These are phyloP conservation scores for Ceratocystis smalleyi DNA, from an alignment of 2,329 filamentous ascomycete species.

Conservation along the genomic window DNA sequence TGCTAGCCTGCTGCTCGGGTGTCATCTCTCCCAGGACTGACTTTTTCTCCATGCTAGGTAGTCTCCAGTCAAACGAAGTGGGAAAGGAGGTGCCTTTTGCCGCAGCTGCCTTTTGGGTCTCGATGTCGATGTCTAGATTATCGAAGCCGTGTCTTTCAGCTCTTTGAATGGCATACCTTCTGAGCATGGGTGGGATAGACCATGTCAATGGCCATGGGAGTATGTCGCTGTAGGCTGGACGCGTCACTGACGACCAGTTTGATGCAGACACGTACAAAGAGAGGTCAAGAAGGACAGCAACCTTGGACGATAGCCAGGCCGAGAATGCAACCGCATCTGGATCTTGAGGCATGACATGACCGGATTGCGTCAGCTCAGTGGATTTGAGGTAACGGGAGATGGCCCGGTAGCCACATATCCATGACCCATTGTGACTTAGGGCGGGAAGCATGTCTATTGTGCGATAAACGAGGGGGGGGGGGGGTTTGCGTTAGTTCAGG, in stretches of 20 bases:
- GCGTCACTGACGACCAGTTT: conserved; percentile 66
- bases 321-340: conserved; percentile 39
- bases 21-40: conserved; percentile 49
- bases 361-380: conserved; percentile 22
- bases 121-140: conserved; percentile 46
- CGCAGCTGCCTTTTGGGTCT: conserved; percentile 24
- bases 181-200: conserved; percentile 60
- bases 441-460: conserved; percentile 38
- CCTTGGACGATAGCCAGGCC: conserved; percentile 58
- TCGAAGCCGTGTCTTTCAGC: conserved; percentile 57
- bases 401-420: conserved; percentile 43
- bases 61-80: conserved; percentile 27
- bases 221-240: conserved; percentile 64
- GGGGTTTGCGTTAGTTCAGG: background rate
- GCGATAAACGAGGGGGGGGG: background rate
- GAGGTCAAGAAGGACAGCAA: conserved; percentile 66
- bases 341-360: conserved; percentile 21
- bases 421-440: conserved; percentile 35
- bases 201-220: conserved; percentile 81
- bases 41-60: conserved; percentile 28
- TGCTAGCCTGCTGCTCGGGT: conserved; percentile 55
- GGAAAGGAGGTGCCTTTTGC: conserved; percentile 21
- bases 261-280: conserved; percentile 79
- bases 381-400: conserved; percentile 43
- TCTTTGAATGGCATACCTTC: conserved; percentile 51